Percentiles rank a stretch among this genome's conserved stretches.
Conservation (phyloP, 331 rosid species). For the Telfairia occidentalis region DNA sequence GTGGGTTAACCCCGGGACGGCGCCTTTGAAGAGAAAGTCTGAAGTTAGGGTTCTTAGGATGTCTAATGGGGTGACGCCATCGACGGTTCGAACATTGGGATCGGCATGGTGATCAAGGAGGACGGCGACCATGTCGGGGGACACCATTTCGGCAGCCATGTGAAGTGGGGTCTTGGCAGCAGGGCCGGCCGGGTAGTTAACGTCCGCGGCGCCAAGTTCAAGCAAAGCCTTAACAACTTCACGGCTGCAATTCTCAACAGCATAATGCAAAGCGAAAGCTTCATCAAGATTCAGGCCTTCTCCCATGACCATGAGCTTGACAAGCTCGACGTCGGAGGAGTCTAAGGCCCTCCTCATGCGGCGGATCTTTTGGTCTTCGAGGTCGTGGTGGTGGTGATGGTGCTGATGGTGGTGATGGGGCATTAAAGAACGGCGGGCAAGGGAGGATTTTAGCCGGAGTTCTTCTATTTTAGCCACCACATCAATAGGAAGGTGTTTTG, state of each 20-base stretch:
- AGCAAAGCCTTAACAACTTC: constrained; percentile 90
- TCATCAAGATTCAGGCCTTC: constrained; percentile 94
- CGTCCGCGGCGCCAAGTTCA: constrained; percentile 91
- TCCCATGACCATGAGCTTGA: constrained; percentile 97
- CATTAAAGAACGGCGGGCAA: constrained; percentile 50
- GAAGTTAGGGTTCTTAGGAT: constrained; percentile 97
- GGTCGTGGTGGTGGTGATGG: constrained; percentile 56
- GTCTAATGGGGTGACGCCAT: constrained; percentile 56
- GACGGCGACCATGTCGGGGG: constrained; percentile 59
- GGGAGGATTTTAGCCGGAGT: constrained; percentile 72
- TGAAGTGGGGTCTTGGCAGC: constrained; percentile 80
- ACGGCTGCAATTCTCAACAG: constrained; percentile 85
- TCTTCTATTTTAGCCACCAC: constrained; percentile 79
- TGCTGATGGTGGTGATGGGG: constrained; percentile 37
- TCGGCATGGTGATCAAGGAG: constrained; percentile 61
- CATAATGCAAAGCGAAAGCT: constrained; percentile 79
- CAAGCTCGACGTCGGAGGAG: constrained; percentile 89
- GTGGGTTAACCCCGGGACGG: constrained; percentile 83
- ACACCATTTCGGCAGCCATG: constrained; percentile 55
- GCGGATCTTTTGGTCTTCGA: constrained; percentile 85
- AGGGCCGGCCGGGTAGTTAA: constrained; percentile 66
- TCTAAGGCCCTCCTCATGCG: constrained; percentile 82
- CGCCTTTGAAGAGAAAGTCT: constrained; percentile 91
- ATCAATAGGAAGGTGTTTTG: constrained; percentile 84
- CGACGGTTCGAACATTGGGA: constrained; percentile 47